A percentile compares a stretch with the other conserved stretches of the same genome.
Evolutionary conservation across 805 yeast species (phyloP).

Genomic region (Teunomyces panamensis): DNA sequence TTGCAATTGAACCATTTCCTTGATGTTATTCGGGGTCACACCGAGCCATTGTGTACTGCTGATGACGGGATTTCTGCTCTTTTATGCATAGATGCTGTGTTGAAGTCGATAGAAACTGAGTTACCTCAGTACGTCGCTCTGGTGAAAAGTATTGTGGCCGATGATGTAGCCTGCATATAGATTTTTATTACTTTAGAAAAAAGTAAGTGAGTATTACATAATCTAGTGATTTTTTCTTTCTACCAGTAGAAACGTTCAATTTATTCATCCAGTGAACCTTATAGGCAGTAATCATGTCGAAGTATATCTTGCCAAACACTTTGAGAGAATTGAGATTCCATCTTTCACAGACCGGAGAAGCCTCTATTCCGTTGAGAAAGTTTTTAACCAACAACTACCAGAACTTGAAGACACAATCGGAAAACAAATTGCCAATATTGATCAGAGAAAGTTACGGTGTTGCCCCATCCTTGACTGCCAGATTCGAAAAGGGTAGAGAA

Average conservation of each 20-base stretch:
- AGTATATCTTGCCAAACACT: conserved; percentile 47
- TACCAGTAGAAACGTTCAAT: conserved; percentile 11
- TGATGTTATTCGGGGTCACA: conserved; percentile 26
- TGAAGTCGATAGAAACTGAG: conserved; percentile 29
- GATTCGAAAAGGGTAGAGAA: conserved; percentile 60
- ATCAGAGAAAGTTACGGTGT: conserved; percentile 75
- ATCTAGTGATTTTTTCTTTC: background rate
- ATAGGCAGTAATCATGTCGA: conserved; percentile 30
- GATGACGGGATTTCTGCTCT: conserved; percentile 33
- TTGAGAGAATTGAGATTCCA: conserved; percentile 81
- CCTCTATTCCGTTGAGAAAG: conserved; percentile 62
- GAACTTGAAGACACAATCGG: conserved; percentile 50
- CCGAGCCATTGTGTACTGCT: conserved; percentile 29
- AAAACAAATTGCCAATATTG: conserved; percentile 69
- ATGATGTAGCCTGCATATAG: conserved; percentile 1
- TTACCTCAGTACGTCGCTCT: conserved; percentile 20
- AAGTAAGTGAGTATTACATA: background rate
- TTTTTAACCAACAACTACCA: conserved; percentile 65
- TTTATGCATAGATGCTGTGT: conserved; percentile 35
- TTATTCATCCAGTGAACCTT: conserved; percentile 1
- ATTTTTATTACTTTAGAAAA: background rate
- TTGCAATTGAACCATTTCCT: conserved; percentile 39
- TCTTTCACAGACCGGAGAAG: conserved; percentile 74
- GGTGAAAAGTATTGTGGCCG: conserved; percentile 8
- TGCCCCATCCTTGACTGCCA: conserved; percentile 70